Evolutionary conservation across 2,329 filamentous ascomycete species (phyloP).

Genomic region (Fusarium protoensiforme): DNA sequence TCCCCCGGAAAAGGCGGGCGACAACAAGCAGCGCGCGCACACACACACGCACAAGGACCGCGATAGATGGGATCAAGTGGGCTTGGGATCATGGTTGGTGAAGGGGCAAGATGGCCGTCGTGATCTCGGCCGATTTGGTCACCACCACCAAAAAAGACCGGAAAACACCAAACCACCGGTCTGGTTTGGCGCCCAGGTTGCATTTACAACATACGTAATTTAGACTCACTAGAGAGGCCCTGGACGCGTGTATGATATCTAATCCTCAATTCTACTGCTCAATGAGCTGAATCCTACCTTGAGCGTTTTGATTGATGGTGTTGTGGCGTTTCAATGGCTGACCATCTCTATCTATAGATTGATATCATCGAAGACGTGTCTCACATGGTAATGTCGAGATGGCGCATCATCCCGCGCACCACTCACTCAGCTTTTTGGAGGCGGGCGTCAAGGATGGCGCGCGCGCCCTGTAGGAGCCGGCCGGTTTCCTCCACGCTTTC

Average conservation of each 20-base stretch:
- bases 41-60: neutral
- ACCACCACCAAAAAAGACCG: neutral
- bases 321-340: neutral
- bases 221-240: constrained; percentile 36
- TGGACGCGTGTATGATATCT: constrained; percentile 42
- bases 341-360: neutral
- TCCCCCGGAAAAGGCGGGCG: neutral
- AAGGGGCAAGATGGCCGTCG: constrained; percentile 1
- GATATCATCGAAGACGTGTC: neutral
- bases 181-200: constrained; percentile 1
- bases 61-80: constrained; percentile 17
- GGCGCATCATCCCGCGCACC: neutral
- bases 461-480: neutral
- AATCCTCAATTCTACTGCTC: constrained; percentile 31
- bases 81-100: constrained; percentile 8
- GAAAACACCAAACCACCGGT: neutral
- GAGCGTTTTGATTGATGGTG: neutral
- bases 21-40: neutral
- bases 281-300: constrained; percentile 12
- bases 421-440: neutral
- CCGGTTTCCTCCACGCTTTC: constrained; percentile 2
- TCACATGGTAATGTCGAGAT: constrained; percentile 4
- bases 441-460: constrained; percentile 1
- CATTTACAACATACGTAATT: constrained; percentile 32
- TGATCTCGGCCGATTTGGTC: constrained; percentile 15